Conservation (phyloP, 2,329 filamentous ascomycete genomes). For the Trichoderma arundinaceum region DNA sequence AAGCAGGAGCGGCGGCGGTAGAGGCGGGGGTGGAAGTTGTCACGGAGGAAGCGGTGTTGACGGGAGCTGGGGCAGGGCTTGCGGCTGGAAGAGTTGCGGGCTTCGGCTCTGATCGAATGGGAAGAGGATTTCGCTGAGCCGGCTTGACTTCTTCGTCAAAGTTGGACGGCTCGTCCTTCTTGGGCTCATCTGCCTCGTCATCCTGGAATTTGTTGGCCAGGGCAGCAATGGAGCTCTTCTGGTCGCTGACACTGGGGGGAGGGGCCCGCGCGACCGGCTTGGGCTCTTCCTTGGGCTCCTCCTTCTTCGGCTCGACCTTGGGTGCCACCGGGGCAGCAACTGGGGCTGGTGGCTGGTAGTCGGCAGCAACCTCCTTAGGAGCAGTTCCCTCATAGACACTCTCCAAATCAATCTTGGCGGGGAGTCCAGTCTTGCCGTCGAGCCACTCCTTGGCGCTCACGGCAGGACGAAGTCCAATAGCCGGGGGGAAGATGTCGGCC, state of each 20-base stretch:
- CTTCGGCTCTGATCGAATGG: slow-evolving; percentile 49
- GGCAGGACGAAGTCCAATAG: slow-evolving; percentile 78
- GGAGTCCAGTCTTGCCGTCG: slow-evolving; percentile 79
- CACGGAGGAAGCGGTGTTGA: slow-evolving; percentile 33
- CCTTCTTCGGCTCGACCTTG: slow-evolving; percentile 46
- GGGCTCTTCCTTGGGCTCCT: slow-evolving; percentile 59
- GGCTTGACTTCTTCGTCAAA: slow-evolving; percentile 88
- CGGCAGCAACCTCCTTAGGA: slow-evolving; percentile 75
- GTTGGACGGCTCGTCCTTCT: slow-evolving; percentile 71
- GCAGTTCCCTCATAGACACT: slow-evolving; percentile 86
- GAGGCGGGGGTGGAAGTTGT: slow-evolving; percentile 44
- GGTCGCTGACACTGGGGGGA: slow-evolving; percentile 77
- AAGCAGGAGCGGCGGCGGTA: slow-evolving; percentile 43
- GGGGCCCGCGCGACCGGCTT: slow-evolving; percentile 52
- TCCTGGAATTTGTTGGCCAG: slow-evolving; percentile 87
- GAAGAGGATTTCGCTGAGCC: slow-evolving; percentile 61
- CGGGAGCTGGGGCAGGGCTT: slow-evolving; percentile 23
- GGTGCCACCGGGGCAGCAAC: slow-evolving; percentile 51
- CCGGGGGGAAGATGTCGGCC: slow-evolving; percentile 93
- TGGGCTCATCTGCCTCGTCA: slow-evolving; percentile 61
- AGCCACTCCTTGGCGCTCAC: slow-evolving; percentile 85
- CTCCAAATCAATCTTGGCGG: slow-evolving; percentile 92
- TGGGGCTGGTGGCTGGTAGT: slow-evolving; percentile 64
- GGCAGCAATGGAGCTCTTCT: slow-evolving; percentile 83
- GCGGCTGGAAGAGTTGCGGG: slow-evolving; percentile 46